Evolutionary conservation across 2,329 filamentous ascomycete genomes (phyloP), one percentile per base, ranked within the genome.

Genomic region (Monilinia vaccinii-corymbosi): DNA sequence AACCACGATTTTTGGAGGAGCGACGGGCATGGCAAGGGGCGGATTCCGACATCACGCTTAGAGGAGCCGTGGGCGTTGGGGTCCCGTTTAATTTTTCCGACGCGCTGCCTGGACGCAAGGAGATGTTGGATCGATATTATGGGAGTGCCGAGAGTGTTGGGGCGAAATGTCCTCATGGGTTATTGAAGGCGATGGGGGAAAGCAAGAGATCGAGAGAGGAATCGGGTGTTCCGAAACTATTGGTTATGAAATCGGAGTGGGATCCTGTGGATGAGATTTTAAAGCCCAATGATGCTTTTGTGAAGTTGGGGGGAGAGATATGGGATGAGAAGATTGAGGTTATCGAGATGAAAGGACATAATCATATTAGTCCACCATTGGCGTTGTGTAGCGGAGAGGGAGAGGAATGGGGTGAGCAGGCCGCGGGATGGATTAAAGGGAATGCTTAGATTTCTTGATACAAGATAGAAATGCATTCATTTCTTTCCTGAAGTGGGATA

Each of bases 201-300:
- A 61, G 42, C 21, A 62, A 67, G 32, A 63, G 65, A 44, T 58
- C 60, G 25, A 67, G 60, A 31, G 61, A 61, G 46, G 66, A 66
- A 13, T 48, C 55, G 1, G 68, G 61, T 3, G 47, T 70, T 10
- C 68, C 68, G 9, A 63, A 63, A 32, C 40, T 62, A 6, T 58
- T 71, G 62, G 60, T 62, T 5, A 31, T 69, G 58, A 6, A 67
- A 21, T 66, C 64, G 16, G 69, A 70, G 46, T 65, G 64, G 47
- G 70, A 71, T 57, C 69, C 70, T 0, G 63, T 56, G 32, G 67
- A 71, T 61, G 68, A 70, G 50, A 71, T 71, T 66, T 53, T 60
- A 0, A 57, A 64, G 6, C 62, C 68, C 4, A 67, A 61, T 49
- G 58, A 64, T 34, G 64, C 66, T n/a, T 71, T 72, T 63, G 65